Evolutionary conservation across 108 stramenopile genomes (phyloP).

Genomic region (Fragilariopsis cylindrus): DNA sequence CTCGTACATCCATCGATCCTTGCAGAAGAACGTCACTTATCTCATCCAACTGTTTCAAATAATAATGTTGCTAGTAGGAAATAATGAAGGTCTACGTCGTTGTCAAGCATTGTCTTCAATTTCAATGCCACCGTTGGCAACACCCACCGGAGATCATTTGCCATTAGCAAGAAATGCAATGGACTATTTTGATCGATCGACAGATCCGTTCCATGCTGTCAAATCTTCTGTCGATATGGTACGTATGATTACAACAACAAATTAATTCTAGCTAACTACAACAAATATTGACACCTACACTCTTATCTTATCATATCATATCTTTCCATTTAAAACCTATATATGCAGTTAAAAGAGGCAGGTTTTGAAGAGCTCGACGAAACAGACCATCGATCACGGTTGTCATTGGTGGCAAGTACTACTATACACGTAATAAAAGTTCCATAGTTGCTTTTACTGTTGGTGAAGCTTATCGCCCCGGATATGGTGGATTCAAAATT

Average conservation of each 20-base stretch:
- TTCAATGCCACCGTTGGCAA: constrained; percentile 39
- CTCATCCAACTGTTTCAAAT: too few species aligned
- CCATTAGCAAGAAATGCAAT: constrained; percentile 70
- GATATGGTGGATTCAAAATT: constrained; percentile 77
- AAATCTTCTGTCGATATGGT: constrained; percentile 46
- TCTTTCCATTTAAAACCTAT: too few species aligned
- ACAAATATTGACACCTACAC: too few species aligned
- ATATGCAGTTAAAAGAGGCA: constrained; percentile 35
- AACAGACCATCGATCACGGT: constrained; percentile 1
- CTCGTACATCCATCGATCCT: too few species aligned
- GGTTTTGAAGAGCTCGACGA: constrained; percentile 72
- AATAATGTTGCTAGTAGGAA: neutral
- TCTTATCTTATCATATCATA: too few species aligned
- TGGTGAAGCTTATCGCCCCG: constrained; percentile 67
- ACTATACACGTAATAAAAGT: constrained; percentile 90
- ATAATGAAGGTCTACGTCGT: neutral
- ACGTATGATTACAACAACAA: too few species aligned
- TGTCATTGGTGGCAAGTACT: constrained; percentile 84
- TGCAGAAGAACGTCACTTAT: too few species aligned
- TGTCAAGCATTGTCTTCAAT: constrained; percentile 10
- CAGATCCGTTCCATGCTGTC: constrained; percentile 83
- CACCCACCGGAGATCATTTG: constrained; percentile 38
- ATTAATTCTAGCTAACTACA: too few species aligned
- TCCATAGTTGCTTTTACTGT: constrained; percentile 92
- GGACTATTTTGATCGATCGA: constrained; percentile 64